These are phyloP conservation scores for Paraphaeosphaeria sporulosa DNA, from an alignment of 2,329 filamentous ascomycete species.

Conservation along the genomic window DNA sequence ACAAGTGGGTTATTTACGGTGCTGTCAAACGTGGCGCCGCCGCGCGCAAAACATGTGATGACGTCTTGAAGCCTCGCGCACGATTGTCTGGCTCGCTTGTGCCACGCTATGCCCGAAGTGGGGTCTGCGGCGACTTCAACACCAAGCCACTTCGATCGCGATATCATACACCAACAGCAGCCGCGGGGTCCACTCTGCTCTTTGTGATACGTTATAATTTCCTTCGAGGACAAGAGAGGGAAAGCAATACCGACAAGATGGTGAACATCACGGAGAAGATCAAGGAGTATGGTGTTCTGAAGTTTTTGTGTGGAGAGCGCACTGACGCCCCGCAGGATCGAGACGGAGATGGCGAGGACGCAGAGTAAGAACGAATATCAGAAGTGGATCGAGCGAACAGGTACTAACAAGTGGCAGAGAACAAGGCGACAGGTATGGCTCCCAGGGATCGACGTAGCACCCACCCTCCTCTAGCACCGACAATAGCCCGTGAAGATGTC, in stretches of 20 bases:
- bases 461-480: not conserved
- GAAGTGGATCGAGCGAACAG: not conserved
- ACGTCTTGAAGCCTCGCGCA: slow-evolving; percentile 25
- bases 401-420: slow-evolving; percentile 70
- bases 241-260: slow-evolving; percentile 64
- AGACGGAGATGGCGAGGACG: slow-evolving; percentile 99
- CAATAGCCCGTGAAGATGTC: not conserved
- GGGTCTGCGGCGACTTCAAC: slow-evolving; percentile 32
- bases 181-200: slow-evolving; percentile 12
- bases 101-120: slow-evolving; percentile 23
- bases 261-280: slow-evolving; percentile 99
- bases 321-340: slow-evolving; percentile 73
- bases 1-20: not conserved
- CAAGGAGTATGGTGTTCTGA: slow-evolving; percentile 77
- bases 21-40: slow-evolving; percentile 9
- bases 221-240: not conserved
- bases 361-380: slow-evolving; percentile 72
- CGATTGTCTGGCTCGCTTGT: slow-evolving; percentile 30
- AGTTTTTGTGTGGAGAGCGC: slow-evolving; percentile 36
- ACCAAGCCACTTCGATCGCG: slow-evolving; percentile 47
- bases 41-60: slow-evolving; percentile 25
- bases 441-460: no score
- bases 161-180: slow-evolving; percentile 24
- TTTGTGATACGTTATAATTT: slow-evolving; percentile 15
- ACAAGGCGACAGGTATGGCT: slow-evolving; percentile 92